Percentiles rank a stretch among this genome's conserved stretches.
These are phyloP conservation scores for Cystobasidium onofrii DNA, from an alignment of 768 basidiomycete genomes.

Conservation along the genomic window DNA sequence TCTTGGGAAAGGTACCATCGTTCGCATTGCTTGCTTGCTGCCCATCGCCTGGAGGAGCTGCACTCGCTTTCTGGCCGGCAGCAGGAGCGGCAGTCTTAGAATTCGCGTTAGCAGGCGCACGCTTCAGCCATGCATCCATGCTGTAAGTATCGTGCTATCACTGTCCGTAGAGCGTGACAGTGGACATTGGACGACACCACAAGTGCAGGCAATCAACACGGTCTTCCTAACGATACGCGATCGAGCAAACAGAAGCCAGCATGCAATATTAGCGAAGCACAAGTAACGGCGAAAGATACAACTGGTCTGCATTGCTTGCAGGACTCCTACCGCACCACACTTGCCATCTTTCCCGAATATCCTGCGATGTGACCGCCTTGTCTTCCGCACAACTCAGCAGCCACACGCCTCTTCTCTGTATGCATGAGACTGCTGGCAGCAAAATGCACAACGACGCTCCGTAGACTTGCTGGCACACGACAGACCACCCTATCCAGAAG, in stretches of 20 bases:
- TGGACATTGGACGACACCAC: neutral
- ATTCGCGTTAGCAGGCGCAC: neutral
- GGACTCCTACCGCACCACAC: neutral
- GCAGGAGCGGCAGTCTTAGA: neutral
- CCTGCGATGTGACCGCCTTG: neutral
- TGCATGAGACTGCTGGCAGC: neutral
- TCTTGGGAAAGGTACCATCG: constrained; percentile 14
- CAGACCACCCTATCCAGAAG: neutral
- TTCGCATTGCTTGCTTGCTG: neutral
- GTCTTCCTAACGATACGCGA: neutral
- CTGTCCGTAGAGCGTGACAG: neutral
- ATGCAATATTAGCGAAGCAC: too few species aligned
- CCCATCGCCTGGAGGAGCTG: neutral
- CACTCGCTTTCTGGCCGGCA: neutral
- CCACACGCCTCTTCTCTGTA: neutral
- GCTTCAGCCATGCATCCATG: constrained; percentile 30
- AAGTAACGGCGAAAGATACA: too few species aligned
- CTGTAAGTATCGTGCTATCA: neutral
- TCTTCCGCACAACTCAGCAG: neutral
- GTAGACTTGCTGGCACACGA: neutral
- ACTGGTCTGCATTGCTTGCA: neutral
- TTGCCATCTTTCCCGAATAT: neutral
- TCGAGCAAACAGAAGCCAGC: neutral
- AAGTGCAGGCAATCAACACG: neutral
- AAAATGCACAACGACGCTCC: neutral